Evolutionary conservation across 148 eudicot genomes (phyloP).

Genomic region (Mesembryanthemum crystallinum): DNA sequence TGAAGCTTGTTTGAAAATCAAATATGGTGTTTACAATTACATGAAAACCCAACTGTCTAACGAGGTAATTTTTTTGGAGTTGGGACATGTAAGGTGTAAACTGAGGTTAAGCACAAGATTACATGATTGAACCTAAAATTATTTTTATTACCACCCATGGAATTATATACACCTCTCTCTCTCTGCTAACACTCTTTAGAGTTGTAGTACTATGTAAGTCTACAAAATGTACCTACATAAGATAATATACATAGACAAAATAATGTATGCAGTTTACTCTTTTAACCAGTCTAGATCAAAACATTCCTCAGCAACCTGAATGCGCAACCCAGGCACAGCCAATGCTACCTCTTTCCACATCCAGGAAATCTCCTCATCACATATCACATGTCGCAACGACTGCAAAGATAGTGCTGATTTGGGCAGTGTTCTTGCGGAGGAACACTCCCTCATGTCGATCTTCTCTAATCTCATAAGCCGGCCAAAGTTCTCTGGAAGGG

Average conservation of each 20-base stretch:
- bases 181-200: too few relatives aligned
- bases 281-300: constrained; percentile 67
- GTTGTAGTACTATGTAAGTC: too few relatives aligned
- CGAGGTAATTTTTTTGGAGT: too few relatives aligned
- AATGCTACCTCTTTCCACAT: constrained; percentile 52
- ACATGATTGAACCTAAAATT: too few relatives aligned
- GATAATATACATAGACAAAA: neutral
- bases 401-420: constrained; percentile 32
- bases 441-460: constrained; percentile 83
- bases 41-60: too few relatives aligned
- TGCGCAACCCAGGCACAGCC: constrained; percentile 37
- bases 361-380: constrained; percentile 72
- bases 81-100: too few relatives aligned
- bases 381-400: constrained; percentile 53
- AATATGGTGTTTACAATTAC: too few relatives aligned
- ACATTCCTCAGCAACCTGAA: constrained; percentile 67
- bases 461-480: constrained; percentile 51
- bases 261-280: constrained; percentile 31
- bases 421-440: constrained; percentile 47
- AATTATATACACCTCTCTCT: too few relatives aligned
- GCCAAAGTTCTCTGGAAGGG: constrained; percentile 55
- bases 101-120: too few relatives aligned
- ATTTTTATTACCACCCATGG: too few relatives aligned
- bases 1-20: too few relatives aligned
- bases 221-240: too few relatives aligned